These are phyloP conservation scores for Solanum sejunctum DNA, from an alignment of 257 asterid species.

Conservation along the genomic window DNA sequence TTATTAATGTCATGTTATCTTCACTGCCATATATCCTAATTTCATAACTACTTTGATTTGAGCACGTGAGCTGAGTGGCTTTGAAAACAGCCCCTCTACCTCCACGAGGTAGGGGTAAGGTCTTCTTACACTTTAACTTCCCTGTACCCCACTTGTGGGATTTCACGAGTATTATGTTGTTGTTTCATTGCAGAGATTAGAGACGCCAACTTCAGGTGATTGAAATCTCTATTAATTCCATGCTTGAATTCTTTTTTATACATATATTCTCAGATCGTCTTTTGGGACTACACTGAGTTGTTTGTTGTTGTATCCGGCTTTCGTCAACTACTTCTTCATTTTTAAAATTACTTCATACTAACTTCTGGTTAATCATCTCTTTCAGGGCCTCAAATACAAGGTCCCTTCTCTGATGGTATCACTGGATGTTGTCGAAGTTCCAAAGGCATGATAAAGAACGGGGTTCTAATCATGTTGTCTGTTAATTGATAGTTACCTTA, in stretches of 20 bases:
- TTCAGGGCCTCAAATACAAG: neutral
- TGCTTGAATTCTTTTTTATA: neutral
- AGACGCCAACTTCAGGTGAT: neutral
- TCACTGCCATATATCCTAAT: neutral
- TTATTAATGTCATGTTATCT: neutral
- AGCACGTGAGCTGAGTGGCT: no score
- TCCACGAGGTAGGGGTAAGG: no score
- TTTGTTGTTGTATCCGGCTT: neutral
- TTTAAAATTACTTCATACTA: neutral
- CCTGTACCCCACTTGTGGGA: no score
- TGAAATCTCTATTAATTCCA: neutral
- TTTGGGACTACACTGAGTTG: neutral
- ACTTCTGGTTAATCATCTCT: neutral
- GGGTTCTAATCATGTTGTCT: neutral
- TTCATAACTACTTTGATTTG: neutral
- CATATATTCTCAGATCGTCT: neutral
- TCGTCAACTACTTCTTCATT: neutral
- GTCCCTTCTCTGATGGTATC: neutral
- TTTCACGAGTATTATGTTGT: neutral
- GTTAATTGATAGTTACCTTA: neutral
- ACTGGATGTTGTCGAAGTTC: neutral
- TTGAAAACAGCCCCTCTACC: no score
- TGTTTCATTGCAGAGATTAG: neutral
- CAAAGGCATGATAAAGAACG: neutral
- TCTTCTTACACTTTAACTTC: neutral